phyloP scores from a whole-genome alignment of 352 stramenopile species.

The Globisporangium camurandrum region DNA sequence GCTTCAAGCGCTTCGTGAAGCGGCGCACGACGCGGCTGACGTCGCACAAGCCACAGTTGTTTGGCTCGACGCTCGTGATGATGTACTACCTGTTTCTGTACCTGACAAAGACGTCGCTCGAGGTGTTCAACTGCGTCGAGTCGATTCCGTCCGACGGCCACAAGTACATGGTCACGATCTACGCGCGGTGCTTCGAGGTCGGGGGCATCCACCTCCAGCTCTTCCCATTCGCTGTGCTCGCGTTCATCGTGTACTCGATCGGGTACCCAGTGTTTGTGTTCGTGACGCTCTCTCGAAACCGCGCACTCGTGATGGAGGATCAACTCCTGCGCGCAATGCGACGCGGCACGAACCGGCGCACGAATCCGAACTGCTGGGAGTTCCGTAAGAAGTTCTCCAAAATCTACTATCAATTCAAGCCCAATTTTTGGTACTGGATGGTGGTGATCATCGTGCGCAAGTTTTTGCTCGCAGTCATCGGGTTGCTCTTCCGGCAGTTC shows the following conservation, averaged over 20 bases:
- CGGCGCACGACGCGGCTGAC: constrained; percentile 45
- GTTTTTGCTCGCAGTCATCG: constrained; percentile 56
- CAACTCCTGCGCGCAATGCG: constrained; percentile 54
- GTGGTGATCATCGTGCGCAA: constrained; percentile 74
- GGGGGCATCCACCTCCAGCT: constrained; percentile 54
- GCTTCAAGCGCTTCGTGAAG: constrained; percentile 49
- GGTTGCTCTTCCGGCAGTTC: constrained; percentile 65
- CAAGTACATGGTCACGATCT: constrained; percentile 68
- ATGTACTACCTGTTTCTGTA: constrained; percentile 83
- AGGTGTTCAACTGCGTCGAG: constrained; percentile 71
- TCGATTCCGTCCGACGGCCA: constrained; percentile 58
- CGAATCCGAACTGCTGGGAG: constrained; percentile 61
- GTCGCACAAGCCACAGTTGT: constrained; percentile 57
- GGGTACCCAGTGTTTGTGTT: constrained; percentile 69
- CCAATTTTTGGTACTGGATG: constrained; percentile 76
- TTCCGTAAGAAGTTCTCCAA: constrained; percentile 74
- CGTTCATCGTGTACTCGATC: constrained; percentile 65
- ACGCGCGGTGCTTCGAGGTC: constrained; percentile 48
- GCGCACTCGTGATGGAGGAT: constrained; percentile 55
- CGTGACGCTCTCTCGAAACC: constrained; percentile 47
- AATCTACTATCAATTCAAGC: constrained; percentile 87
- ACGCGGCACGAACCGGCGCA: constrained; percentile 42
- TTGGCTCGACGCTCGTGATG: constrained; percentile 68
- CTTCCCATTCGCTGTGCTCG: constrained; percentile 50
- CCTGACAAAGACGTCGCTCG: constrained; percentile 61